Evolutionary conservation across 2,329 filamentous ascomycete genomes (phyloP).

Genomic region (Fusarium setosum): DNA sequence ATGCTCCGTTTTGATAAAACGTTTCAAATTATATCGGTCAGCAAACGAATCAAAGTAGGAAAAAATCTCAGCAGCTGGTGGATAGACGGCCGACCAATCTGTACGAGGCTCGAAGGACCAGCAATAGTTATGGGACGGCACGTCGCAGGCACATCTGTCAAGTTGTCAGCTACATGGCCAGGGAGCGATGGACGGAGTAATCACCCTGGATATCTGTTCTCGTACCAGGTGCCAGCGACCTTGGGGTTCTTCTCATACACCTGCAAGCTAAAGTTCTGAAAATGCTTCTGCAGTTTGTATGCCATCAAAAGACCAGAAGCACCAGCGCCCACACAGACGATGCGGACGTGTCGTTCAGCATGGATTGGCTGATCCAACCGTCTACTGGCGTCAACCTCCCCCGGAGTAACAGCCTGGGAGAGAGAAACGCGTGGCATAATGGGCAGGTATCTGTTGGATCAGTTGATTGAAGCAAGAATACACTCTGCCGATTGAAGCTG

Average conservation of each 20-base stretch:
- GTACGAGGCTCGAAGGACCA: constrained; percentile 57
- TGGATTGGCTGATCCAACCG: constrained; percentile 34
- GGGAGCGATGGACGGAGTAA: not conserved
- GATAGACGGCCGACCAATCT: constrained; percentile 67
- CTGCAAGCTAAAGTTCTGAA: constrained; percentile 18
- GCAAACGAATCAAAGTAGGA: constrained; percentile 62
- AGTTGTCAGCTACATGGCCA: not conserved
- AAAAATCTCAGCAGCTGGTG: constrained; percentile 65
- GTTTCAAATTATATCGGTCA: constrained; percentile 59
- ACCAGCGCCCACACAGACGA: constrained; percentile 28
- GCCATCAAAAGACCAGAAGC: constrained; percentile 43
- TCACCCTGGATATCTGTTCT: constrained; percentile 66
- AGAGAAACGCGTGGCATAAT: constrained; percentile 25
- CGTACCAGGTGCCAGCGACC: constrained; percentile 69
- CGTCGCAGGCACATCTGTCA: constrained; percentile 60
- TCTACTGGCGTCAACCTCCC: constrained; percentile 25
- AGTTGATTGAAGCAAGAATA: not conserved
- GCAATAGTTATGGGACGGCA: constrained; percentile 63
- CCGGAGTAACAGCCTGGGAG: constrained; percentile 21
- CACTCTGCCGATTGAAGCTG: too few species aligned
- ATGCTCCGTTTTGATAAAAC: constrained; percentile 57
- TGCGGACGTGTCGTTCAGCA: constrained; percentile 33
- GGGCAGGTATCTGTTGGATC: not conserved
- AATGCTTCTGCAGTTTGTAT: constrained; percentile 28
- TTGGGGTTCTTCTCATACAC: constrained; percentile 68